Base-by-base conservation (phyloP, 768 basidiomycete genomes). In the Pisolithus microcarpus region DNA sequence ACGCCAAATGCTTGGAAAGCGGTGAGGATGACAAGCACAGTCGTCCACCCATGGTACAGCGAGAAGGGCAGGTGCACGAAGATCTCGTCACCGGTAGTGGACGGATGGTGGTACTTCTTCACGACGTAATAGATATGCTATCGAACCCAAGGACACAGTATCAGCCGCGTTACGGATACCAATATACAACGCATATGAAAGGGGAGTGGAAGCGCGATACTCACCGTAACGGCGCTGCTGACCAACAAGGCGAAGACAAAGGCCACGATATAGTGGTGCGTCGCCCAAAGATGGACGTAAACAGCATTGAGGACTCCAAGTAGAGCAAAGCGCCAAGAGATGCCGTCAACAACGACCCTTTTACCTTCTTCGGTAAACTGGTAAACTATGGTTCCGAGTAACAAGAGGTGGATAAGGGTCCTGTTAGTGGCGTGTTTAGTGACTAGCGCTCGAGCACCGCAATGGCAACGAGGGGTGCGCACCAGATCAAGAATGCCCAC, bases 21-120 rank as follows among this genome's bases (percentile, higher is more conserved):
- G 38, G 87, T 84, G 56, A 93, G 68, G 60, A 93, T 66, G 52
- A 92, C 81, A 48, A 90, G 79, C 52, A 92, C 82, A 49, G 89
- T 90, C 10, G 84, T 87, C 88, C 89, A 91, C 36, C 92, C 94
- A 61, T 96, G 92, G 71, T 87, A 96, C 44, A 97, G 82, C 2
- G 89, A 93, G 79, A 98, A 97, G 2, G 96, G 96, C 16, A 96
- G 82, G 67, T 97, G 93, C 40, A 97, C 77, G 54, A 95, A 93
- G 55, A 94, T 65, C 68, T 96, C 93, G 55, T 95, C 92, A 19
- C 75, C 74, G 40, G 76, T 57, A 53, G 64, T 78, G 60, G 86
- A 75, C 24, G 88, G 70, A 24, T 75, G 66, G 65, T 92, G 83
- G 55, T 82, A 78, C 70, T 92, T 91, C 78, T 95, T 94, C 64